Evolutionary conservation across 2,329 filamentous ascomycete species (phyloP).

Genomic region (Fusarium xylarioides): DNA sequence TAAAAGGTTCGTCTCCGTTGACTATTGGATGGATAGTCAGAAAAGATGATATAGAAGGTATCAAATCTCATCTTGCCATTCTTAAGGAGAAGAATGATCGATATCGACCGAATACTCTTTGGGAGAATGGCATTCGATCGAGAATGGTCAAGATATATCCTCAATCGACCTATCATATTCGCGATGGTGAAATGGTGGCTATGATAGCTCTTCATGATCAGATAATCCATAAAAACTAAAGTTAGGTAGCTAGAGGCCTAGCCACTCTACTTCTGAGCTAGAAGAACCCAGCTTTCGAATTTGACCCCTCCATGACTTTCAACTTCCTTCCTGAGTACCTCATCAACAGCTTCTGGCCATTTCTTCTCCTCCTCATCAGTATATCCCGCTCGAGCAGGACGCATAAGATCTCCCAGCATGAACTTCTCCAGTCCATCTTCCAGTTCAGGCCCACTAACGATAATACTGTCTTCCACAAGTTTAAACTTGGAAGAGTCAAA

Average conservation of each 20-base stretch:
- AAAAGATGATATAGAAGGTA: background rate
- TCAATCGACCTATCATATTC: background rate
- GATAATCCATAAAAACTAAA: background rate
- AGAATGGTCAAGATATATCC: background rate
- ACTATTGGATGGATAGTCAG: slow-evolving; percentile 4
- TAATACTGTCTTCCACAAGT: slow-evolving; percentile 2
- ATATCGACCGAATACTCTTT: background rate
- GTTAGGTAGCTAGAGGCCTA: fast-evolving
- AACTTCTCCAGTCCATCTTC: slow-evolving; percentile 37
- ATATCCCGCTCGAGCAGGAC: slow-evolving; percentile 32
- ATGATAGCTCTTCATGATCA: slow-evolving; percentile 3
- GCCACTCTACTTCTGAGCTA: slow-evolving; percentile 31
- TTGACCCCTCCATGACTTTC: slow-evolving; percentile 33
- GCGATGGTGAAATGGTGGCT: background rate
- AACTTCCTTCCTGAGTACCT: slow-evolving; percentile 31
- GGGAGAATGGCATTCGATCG: background rate
- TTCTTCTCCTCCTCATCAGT: slow-evolving; percentile 32
- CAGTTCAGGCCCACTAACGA: slow-evolving; percentile 25
- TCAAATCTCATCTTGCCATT: slow-evolving; percentile 1
- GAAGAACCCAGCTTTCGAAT: slow-evolving; percentile 38
- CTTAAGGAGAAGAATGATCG: background rate
- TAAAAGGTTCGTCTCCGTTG: background rate
- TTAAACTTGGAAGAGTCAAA: slow-evolving; percentile 28
- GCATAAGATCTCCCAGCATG: slow-evolving; percentile 32
- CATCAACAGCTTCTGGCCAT: slow-evolving; percentile 36